Percentiles rank a stretch among this genome's conserved stretches.
Conservation (phyloP, 345 rosid genomes). For the Salix purpurea region DNA sequence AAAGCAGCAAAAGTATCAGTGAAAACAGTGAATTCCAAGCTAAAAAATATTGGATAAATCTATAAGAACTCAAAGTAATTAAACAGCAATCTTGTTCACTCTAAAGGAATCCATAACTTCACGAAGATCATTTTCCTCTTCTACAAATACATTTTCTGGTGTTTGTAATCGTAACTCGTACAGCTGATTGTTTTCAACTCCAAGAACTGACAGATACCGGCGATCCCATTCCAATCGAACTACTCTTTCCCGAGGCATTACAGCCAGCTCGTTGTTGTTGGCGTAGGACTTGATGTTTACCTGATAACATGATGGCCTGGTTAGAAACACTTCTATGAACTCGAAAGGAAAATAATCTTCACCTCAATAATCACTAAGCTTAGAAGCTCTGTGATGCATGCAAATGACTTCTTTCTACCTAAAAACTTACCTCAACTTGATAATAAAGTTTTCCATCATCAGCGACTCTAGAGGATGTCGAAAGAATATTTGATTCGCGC, state of each 20-base stretch:
- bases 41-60: background rate
- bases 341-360: background rate
- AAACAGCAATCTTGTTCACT: conserved; percentile 57
- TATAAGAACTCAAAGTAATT: conserved; percentile 9
- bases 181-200: conserved; percentile 73
- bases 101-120: conserved; percentile 85
- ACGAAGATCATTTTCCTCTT: conserved; percentile 82
- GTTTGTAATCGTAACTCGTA: conserved; percentile 86
- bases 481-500: conserved; percentile 61
- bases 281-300: conserved; percentile 92
- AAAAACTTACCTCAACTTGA: conserved; percentile 69
- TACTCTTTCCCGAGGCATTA: conserved; percentile 84
- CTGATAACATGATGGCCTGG: conserved; percentile 27
- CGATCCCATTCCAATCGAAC: conserved; percentile 85
- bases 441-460: conserved; percentile 89
- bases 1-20: background rate
- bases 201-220: conserved; percentile 79
- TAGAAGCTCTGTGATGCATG: background rate
- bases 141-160: conserved; percentile 75
- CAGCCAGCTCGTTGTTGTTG: conserved; percentile 83
- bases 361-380: background rate
- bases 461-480: conserved; percentile 76
- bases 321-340: background rate
- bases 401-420: background rate
- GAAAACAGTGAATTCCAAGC: background rate